Conservation (phyloP, 108 stramenopile species). For the Nitzschia sp. region DNA sequence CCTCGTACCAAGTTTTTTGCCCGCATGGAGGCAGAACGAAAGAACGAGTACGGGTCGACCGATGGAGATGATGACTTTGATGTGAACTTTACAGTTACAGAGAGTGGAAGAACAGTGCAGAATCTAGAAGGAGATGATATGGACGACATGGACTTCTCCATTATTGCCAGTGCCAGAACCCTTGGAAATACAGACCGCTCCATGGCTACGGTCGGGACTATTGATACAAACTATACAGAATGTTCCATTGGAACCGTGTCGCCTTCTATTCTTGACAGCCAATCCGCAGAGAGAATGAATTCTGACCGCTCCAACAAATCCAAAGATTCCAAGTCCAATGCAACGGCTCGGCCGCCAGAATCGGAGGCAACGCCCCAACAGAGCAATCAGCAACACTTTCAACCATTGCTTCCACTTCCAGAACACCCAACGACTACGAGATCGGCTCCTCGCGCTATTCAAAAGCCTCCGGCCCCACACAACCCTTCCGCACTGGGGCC, state of each 20-base stretch:
- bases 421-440: conserved; percentile 7
- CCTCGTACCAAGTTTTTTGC: conserved; percentile 4
- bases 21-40: conserved; percentile 6
- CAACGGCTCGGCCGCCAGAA: not conserved
- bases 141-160: conserved; percentile 19
- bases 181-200: conserved; percentile 9
- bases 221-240: conserved; percentile 6
- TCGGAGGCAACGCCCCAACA: not conserved
- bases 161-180: conserved; percentile 3
- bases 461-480: conserved; percentile 3
- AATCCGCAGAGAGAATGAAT: conserved; percentile 3
- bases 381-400: not conserved
- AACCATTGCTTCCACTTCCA: conserved; percentile 15
- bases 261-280: conserved; percentile 3
- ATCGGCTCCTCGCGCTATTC: conserved; percentile 22
- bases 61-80: conserved; percentile 15
- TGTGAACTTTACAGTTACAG: conserved; percentile 8
- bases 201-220: conserved; percentile 3
- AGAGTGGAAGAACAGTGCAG: conserved; percentile 1
- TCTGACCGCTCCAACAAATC: not conserved
- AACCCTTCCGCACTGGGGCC: not conserved
- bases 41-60: not conserved
- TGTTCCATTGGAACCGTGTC: not conserved
- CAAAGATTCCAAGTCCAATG: not conserved
- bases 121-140: conserved; percentile 11